Evolutionary conservation across 208 protist species (phyloP).

Genomic region (Trypanosoma melophagium): DNA sequence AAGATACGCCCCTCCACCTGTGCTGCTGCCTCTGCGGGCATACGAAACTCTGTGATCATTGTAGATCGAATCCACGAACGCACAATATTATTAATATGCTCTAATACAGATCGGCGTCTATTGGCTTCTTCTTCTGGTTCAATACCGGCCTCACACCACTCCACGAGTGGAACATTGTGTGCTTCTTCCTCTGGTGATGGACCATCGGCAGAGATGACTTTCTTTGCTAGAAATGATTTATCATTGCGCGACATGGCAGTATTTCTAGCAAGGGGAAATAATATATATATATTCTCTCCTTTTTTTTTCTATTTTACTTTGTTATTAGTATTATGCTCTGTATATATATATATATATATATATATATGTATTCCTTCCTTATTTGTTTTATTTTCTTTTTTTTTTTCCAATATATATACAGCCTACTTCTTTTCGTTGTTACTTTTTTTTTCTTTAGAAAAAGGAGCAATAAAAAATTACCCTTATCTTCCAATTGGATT

Average conservation of each 20-base stretch:
- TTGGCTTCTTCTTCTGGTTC: conserved; percentile 90
- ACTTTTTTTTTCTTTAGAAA: no score
- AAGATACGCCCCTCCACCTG: conserved; percentile 94
- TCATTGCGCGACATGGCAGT: conserved; percentile 29
- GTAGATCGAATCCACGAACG: conserved; percentile 84
- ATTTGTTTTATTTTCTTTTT: no score
- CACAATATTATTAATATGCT: conserved; percentile 82
- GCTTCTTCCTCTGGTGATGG: conserved; percentile 69
- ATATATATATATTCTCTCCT: neutral
- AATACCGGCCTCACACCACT: conserved; percentile 78
- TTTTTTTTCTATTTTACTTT: no score
- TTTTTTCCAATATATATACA: no score
- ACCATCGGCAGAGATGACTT: conserved; percentile 78
- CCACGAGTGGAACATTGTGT: conserved; percentile 63
- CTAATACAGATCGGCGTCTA: conserved; percentile 74
- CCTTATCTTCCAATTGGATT: no score
- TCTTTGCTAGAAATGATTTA: conserved; percentile 73
- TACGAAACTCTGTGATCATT: conserved; percentile 89
- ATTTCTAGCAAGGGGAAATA: conserved; percentile 1
- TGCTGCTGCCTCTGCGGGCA: conserved; percentile 78
- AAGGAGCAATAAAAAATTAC: no score
- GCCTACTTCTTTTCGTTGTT: no score
- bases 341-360: no score
- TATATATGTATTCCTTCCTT: neutral
- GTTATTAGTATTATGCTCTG: no score